Evolutionary conservation across 371 early-diverging fungal genomes (phyloP), one percentile per base, ranked within the genome.

Genomic region (Rhizomucor pusillus): DNA sequence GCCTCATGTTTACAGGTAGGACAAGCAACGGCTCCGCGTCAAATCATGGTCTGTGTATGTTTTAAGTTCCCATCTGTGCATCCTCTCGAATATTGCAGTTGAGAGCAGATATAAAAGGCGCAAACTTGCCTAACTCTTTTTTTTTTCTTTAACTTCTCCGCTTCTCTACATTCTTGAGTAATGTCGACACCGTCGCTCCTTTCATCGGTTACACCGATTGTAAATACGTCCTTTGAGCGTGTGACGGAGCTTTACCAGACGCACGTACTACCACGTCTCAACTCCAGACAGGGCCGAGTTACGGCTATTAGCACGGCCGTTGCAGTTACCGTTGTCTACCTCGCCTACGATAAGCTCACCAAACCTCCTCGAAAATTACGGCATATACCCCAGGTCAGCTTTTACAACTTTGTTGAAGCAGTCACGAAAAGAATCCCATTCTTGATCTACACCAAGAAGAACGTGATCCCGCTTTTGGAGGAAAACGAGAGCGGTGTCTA

Each of bases 281-380:
- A 19, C 41, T 5, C 41, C 5, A 14, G 41, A 14, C 4, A 41
- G 11, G 41, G 41, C 41, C 41, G 19, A 41, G 41, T 41, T 4
- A 19, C 41, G 11, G 41, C 51, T 16, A 51, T 51, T 22, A 40
- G 23, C 39, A 7, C 51, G 2, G 51, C 51, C 20, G 39, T 51
- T 11, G 39, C 51, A 4, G 19, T 51, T 18, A 37, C 51, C 1
- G 19, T 24, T 3, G 19, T 51, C n/a, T 51, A 51, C 40, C 22
- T 51, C 2, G 14, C 40, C 18, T 51, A 40, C 39, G 51, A 51
- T 40, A 18, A 19, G 20, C 4, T 51, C 20, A 37, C 13, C 19
- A 51, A 41, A 22, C 51, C 51, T 14, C 51, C 51, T 16, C 39
- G 51, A 7, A 3, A 3, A 2, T 39, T 51, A 1, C 51, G 51